Percentiles rank a stretch among this genome's conserved stretches.
phyloP scores from a whole-genome alignment of 305 asterid species.

The Fraxinus greggii region DNA sequence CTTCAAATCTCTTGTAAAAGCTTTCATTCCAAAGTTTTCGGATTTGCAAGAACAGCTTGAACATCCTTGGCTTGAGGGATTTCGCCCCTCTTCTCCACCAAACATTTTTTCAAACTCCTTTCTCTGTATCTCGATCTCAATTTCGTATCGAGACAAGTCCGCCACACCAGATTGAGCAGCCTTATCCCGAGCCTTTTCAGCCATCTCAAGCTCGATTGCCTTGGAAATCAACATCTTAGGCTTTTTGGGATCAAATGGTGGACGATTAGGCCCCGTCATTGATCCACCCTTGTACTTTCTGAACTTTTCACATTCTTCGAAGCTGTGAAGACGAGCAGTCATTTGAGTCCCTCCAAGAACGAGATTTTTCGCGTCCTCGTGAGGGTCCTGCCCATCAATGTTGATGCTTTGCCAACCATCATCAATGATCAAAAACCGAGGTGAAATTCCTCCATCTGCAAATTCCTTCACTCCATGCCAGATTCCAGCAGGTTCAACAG shows the following conservation, averaged over 20 bases:
- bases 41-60: slow-evolving; percentile 32
- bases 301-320: slow-evolving; percentile 70
- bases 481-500: slow-evolving; percentile 79
- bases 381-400: slow-evolving; percentile 49
- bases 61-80: slow-evolving; percentile 31
- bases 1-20: slow-evolving; percentile 58
- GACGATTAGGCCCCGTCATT: slow-evolving; percentile 41
- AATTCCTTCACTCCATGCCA: slow-evolving; percentile 71
- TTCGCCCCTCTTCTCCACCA: slow-evolving; percentile 28
- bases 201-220: slow-evolving; percentile 69
- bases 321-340: slow-evolving; percentile 69
- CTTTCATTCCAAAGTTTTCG: slow-evolving; percentile 54
- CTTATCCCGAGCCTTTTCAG: slow-evolving; percentile 60
- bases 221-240: slow-evolving; percentile 62
- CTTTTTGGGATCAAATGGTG: slow-evolving; percentile 52
- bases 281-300: slow-evolving; percentile 56
- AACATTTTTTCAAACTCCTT: slow-evolving; percentile 50
- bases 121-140: slow-evolving; percentile 29
- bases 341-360: slow-evolving; percentile 70
- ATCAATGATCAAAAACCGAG: slow-evolving; percentile 64
- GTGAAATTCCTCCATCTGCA: slow-evolving; percentile 52
- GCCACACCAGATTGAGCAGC: slow-evolving; percentile 42
- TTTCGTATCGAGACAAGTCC: slow-evolving; percentile 40
- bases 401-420: slow-evolving; percentile 87
- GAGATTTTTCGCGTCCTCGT: slow-evolving; percentile 57